phyloP scores from a whole-genome alignment of 768 basidiomycete species.

The Termitomyces sp. region DNA sequence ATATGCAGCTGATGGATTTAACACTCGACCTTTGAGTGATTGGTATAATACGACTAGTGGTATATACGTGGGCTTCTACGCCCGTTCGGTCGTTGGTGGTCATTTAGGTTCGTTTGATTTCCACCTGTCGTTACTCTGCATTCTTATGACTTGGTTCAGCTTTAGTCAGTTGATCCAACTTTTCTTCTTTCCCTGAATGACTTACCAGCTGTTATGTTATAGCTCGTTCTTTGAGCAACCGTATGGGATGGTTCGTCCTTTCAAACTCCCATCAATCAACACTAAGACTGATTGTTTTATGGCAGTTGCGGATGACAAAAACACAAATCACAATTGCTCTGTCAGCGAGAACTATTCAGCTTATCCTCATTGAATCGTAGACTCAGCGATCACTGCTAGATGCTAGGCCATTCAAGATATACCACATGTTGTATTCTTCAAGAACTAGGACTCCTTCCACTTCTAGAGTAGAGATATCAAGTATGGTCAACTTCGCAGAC shows the following conservation, averaged over 20 bases:
- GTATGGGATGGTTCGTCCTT: background rate
- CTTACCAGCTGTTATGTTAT: background rate
- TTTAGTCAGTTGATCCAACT: background rate
- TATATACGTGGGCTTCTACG: constrained; percentile 39
- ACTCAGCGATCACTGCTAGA: too few species aligned
- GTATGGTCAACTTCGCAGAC: too few species aligned
- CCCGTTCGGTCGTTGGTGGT: constrained; percentile 53
- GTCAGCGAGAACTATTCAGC: too few species aligned
- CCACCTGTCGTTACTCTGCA: background rate
- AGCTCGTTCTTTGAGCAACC: constrained; percentile 2
- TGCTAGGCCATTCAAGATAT: too few species aligned
- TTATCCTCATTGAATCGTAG: too few species aligned
- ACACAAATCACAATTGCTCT: too few species aligned
- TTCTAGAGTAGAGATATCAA: too few species aligned
- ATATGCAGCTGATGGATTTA: constrained; percentile 41
- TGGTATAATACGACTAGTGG: constrained; percentile 55
- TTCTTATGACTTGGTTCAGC: background rate
- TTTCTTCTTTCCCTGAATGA: background rate
- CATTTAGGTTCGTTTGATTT: constrained; percentile 33
- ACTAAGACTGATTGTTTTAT: too few species aligned
- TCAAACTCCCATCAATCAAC: too few species aligned
- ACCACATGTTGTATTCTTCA: too few species aligned
- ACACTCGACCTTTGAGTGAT: constrained; percentile 34
- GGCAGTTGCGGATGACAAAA: too few species aligned
- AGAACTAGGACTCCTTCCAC: too few species aligned